Conservation (phyloP, 495 filamentous ascomycete species). For the Tuber microsphaerosporum region DNA sequence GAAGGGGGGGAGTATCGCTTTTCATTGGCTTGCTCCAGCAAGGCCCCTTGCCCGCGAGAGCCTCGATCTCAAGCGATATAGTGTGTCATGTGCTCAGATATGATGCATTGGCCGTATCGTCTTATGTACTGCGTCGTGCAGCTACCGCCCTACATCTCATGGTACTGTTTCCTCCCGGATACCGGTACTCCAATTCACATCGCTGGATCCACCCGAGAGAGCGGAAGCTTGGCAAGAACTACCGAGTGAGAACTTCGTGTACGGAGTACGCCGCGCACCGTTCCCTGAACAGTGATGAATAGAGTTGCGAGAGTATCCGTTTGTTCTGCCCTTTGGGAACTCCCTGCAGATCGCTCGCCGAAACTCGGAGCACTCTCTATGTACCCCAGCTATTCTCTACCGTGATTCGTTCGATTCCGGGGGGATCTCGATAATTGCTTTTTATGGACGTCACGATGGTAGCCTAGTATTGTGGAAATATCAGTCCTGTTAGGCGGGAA, state of each 20-base stretch:
- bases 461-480: background rate
- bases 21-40: background rate
- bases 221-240: background rate
- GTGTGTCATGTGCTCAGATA: background rate
- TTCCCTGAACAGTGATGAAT: background rate
- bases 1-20: background rate
- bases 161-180: background rate
- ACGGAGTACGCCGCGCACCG: background rate
- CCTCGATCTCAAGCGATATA: background rate
- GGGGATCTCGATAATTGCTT: background rate
- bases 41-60: background rate
- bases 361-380: background rate
- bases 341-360: background rate
- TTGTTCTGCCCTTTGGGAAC: background rate
- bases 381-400: background rate
- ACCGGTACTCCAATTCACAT: background rate
- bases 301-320: background rate
- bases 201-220: background rate
- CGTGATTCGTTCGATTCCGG: background rate
- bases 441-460: background rate
- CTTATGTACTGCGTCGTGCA: too few species aligned
- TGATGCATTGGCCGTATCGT: background rate
- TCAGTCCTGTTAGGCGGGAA: background rate
- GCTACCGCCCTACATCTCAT: background rate
- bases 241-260: background rate